These are phyloP conservation scores for Arabidopsis thaliana DNA, from an alignment of 345 rosid genomes.

Conservation along the genomic window TAIR10.1 NC_003076.8:5062001-5062500, in stretches of 20 bases:
- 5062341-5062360: no score
- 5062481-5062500: no score
- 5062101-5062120: conserved; percentile 34
- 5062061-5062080: conserved; percentile 40
- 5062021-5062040: conserved; percentile 16
- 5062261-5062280: neutral
- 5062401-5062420: no score
- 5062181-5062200: neutral
- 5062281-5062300: neutral
- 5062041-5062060: conserved; percentile 12
- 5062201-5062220: neutral
- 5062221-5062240: conserved; percentile 1
- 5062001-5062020: conserved; percentile 39
- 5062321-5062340: no score
- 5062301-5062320: no score
- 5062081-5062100: neutral
- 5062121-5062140: neutral
- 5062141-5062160: conserved; percentile 17
- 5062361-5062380: no score
- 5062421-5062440: no score
- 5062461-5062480: no score
- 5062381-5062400: no score
- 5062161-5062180: neutral
- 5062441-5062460: no score
- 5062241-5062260: neutral